Evolutionary conservation across 164 flowering plant genomes (phyloP), one percentile per base, ranked within the genome.

Genomic region (Hamamelis virginiana): DNA sequence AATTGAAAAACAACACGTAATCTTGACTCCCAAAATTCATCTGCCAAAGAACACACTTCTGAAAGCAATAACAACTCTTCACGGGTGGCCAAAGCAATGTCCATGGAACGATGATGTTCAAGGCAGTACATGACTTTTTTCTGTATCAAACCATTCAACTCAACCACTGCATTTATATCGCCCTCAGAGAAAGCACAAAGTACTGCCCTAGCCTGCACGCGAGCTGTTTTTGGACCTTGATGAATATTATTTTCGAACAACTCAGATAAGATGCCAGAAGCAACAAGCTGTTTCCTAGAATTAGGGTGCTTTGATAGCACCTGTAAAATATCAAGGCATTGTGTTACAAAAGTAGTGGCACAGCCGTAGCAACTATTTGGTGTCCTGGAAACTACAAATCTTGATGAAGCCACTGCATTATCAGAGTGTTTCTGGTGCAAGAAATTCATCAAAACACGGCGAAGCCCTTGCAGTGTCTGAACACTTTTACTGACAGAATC

Each of bases 401-500:
- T 84, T 53, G 97, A 89, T 46, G 92, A 69, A 51, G 82, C 77
- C 52, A 69, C 67, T 14, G 81, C 45, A 72, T 71, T 76, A 71
- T 83, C 89, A 64, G 88, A 81, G 68, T 89, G 87, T 73, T 88
- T 96, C 79, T 85, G 91, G 75, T 90, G 95, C 82, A 93, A 80
- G 77, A 93, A 96, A 72, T 62, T 88, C 97, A 91, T 91, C 77
- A 96, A 74, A 66, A 93, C 98, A 50, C 91, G 84, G 25, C 99
- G 94, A 59, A 96, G 92, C 63, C 99, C 99, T 80, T 96, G 99
- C 56, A 96, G 88, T 38, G 99, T 96, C 84, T 96, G 99, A 50
- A 96, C 97, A 82, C 99, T 96, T 86, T 91, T 96, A 82, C 95
- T 93, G 64, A 96, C 99, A 75, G 99, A 96, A 80, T 96, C 99